Base-by-base conservation (phyloP, 2,329 filamentous ascomycete species). In the Fusarium sp. region DNA sequence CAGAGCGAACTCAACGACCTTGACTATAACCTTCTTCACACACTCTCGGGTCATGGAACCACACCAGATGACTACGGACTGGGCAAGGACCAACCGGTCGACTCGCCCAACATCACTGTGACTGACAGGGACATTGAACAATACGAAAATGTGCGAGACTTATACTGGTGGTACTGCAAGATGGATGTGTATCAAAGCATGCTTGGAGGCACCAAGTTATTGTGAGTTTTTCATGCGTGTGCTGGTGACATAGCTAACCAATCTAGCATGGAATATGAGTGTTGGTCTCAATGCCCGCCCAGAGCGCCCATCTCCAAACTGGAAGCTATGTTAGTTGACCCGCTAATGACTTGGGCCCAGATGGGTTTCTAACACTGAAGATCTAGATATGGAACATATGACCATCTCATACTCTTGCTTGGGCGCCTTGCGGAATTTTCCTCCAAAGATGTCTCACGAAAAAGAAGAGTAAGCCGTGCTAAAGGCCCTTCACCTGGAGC, bases 151-250 rank as follows among this genome's bases (percentile, higher is more conserved):
- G 87, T 97, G 43, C 91, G 93, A 73, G 97, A 98, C 83, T 84
- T 98, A 6, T 97, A 93, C 80, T 99, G 96, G 95, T 98, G 95
- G 94, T 98, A 95, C 81, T 92, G 90, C 77, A 97, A 98, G 82
- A 97, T 98, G 86, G 97, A 98, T 81, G 91, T 94, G 10, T 97
- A 96, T 77, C 96, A 98, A 81, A 95, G 94, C 80, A 90, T 98
- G 70, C 86, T 98, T 27, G 97, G 95, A 75, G 96, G 95, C 10
- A 95, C 96, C 48, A 89, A 89, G 71, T 86, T 97, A 56, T 92
- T 98, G 95, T 98, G 86, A 88, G 95, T 88, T 27, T 20, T 16
- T 14, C 35, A 30, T 43, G 34, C 14, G 16, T 5, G 1, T 10
- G 10, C 13, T 16, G 52, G 4, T 18, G 32, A 20, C 10, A 27